These are phyloP conservation scores for Colletotrichum trifolii DNA, from an alignment of 2,329 filamentous ascomycete genomes.

Conservation along the genomic window DNA sequence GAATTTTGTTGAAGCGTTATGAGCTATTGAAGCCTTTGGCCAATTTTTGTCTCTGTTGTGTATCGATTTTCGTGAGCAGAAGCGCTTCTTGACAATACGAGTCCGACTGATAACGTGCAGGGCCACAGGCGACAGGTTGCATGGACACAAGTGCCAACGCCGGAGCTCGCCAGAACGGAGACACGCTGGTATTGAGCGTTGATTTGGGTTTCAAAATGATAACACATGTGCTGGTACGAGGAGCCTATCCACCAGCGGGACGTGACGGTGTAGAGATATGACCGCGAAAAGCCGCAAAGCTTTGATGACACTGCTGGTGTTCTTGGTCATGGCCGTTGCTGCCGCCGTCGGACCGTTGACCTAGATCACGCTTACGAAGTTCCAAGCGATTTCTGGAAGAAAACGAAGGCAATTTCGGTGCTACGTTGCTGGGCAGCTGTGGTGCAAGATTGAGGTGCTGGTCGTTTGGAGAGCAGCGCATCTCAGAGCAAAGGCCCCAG, in stretches of 20 bases:
- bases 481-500: slow-evolving; percentile 23
- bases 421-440: background rate
- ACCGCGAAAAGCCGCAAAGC: too few species aligned
- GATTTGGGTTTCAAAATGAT: background rate
- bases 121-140: slow-evolving; percentile 13
- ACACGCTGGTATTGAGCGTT: background rate
- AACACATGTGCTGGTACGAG: too few species aligned
- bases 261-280: too few species aligned
- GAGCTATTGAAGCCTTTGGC: too few species aligned
- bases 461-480: background rate
- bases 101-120: slow-evolving; percentile 18
- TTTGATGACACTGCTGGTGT: slow-evolving; percentile 6
- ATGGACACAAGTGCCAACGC: background rate
- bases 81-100: slow-evolving; percentile 8
- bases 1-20: too few species aligned
- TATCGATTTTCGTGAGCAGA: background rate
- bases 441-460: slow-evolving; percentile 9
- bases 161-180: too few species aligned
- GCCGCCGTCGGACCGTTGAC: slow-evolving; percentile 22
- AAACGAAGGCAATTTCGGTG: slow-evolving; percentile 17
- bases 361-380: slow-evolving; percentile 12
- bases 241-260: too few species aligned
- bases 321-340: slow-evolving; percentile 1
- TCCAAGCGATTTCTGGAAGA: slow-evolving; percentile 32
- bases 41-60: too few species aligned